Percentiles rank a stretch among this genome's conserved stretches.
phyloP scores from a whole-genome alignment of 495 filamentous ascomycete species.

The Sordaria brevicollis region DNA sequence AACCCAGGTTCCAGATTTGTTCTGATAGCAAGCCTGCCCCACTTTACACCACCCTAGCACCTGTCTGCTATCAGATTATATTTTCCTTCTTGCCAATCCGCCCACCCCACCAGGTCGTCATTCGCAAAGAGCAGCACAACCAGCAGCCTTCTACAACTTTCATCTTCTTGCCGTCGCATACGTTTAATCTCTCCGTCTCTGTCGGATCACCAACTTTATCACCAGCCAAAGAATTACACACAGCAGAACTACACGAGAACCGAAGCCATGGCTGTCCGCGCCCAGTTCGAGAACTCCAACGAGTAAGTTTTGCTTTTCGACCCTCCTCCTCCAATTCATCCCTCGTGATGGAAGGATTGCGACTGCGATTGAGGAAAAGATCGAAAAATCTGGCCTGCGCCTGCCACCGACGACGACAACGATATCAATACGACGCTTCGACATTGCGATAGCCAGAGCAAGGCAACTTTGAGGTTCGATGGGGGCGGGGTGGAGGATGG shows the following conservation, averaged over 20 bases:
- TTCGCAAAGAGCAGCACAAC: slow-evolving; percentile 5
- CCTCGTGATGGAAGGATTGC: neutral
- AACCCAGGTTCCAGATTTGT: neutral
- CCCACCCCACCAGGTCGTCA: slow-evolving; percentile 3
- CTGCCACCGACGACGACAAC: neutral
- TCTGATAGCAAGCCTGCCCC: neutral
- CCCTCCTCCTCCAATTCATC: slow-evolving; percentile 13
- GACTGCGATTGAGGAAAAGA: neutral
- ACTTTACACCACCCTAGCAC: neutral
- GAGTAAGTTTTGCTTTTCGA: slow-evolving; percentile 53
- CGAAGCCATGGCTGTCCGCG: slow-evolving; percentile 63
- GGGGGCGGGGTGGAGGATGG: neutral
- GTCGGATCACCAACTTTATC: neutral
- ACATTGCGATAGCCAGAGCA: neutral
- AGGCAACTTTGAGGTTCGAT: neutral
- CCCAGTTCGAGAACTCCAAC: slow-evolving; percentile 97
- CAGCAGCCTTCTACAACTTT: neutral
- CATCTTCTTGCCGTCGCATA: neutral
- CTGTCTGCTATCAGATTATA: neutral
- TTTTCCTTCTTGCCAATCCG: neutral
- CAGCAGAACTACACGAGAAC: neutral
- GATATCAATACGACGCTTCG: neutral
- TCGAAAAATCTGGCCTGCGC: neutral
- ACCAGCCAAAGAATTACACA: slow-evolving; percentile 1
- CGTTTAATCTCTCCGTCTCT: slow-evolving; percentile 4